phyloP scores from a whole-genome alignment of 2,329 filamentous ascomycete genomes.

The Cladorrhinum sp. region DNA sequence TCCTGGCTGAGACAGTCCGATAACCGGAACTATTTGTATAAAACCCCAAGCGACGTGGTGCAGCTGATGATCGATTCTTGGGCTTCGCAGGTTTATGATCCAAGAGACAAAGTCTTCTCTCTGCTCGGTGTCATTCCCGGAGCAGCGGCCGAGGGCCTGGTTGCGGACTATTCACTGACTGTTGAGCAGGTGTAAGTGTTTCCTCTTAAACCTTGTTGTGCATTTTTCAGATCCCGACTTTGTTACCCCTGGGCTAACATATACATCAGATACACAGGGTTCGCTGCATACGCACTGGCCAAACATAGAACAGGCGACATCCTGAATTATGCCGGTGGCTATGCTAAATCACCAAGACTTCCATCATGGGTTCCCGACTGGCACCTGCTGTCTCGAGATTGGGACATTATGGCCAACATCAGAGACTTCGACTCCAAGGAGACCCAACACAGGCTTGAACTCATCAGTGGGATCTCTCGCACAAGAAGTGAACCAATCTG shows the following conservation, averaged over 20 bases:
- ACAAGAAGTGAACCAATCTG: neutral
- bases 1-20: slow-evolving; percentile 16
- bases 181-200: slow-evolving; percentile 18
- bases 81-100: slow-evolving; percentile 17
- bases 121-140: slow-evolving; percentile 16
- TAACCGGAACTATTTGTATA: slow-evolving; percentile 11
- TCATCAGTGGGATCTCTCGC: neutral
- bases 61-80: slow-evolving; percentile 17
- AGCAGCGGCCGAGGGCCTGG: slow-evolving; percentile 14
- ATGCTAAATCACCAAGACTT: slow-evolving; percentile 13
- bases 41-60: slow-evolving; percentile 9
- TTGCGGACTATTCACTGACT: slow-evolving; percentile 16
- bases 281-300: slow-evolving; percentile 12
- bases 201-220: no score
- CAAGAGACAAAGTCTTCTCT: slow-evolving; percentile 19
- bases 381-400: slow-evolving; percentile 12
- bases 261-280: slow-evolving; percentile 14
- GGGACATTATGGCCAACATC: slow-evolving; percentile 15
- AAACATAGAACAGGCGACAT: slow-evolving; percentile 5
- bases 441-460: neutral
- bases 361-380: slow-evolving; percentile 20
- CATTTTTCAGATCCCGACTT: no score
- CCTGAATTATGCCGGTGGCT: slow-evolving; percentile 16
- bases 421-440: slow-evolving; percentile 1
- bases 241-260: neutral